These are phyloP conservation scores for Teratosphaeriaceae sp. DNA, from an alignment of 2,329 filamentous ascomycete species.

Conservation along the genomic window DNA sequence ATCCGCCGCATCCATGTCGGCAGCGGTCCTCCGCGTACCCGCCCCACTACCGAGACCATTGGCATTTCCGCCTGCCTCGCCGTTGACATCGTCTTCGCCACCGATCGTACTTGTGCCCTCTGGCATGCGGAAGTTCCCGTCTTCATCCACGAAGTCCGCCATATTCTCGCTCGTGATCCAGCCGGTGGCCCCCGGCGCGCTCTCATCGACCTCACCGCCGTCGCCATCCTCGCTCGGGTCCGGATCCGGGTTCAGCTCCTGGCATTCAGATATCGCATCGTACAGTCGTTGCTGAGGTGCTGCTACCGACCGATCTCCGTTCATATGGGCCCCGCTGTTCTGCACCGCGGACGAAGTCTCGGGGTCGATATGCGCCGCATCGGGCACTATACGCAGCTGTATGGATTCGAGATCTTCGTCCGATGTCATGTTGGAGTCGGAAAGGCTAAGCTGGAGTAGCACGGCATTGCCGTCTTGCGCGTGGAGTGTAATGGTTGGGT, in stretches of 20 bases:
- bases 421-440: constrained; percentile 48
- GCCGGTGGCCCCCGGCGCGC: constrained; percentile 65
- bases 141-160: constrained; percentile 70
- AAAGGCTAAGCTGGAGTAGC: constrained; percentile 63
- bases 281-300: constrained; percentile 46
- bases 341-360: background rate
- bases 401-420: constrained; percentile 59
- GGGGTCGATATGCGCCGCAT: constrained; percentile 8
- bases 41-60: constrained; percentile 28
- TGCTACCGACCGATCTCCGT: constrained; percentile 10
- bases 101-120: constrained; percentile 58
- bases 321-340: background rate
- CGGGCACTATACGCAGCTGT: constrained; percentile 60
- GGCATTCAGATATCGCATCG: constrained; percentile 65
- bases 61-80: constrained; percentile 13
- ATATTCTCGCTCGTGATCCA: constrained; percentile 95
- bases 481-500: constrained; percentile 68
- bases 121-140: constrained; percentile 73
- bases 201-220: constrained; percentile 37
- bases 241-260: constrained; percentile 68
- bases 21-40: constrained; percentile 30
- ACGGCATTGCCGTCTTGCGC: constrained; percentile 59
- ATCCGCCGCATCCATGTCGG: constrained; percentile 38
- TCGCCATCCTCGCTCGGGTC: constrained; percentile 47
- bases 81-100: constrained; percentile 40